Evolutionary conservation across 768 basidiomycete genomes (phyloP).

Genomic region (Pleurotus djamor): DNA sequence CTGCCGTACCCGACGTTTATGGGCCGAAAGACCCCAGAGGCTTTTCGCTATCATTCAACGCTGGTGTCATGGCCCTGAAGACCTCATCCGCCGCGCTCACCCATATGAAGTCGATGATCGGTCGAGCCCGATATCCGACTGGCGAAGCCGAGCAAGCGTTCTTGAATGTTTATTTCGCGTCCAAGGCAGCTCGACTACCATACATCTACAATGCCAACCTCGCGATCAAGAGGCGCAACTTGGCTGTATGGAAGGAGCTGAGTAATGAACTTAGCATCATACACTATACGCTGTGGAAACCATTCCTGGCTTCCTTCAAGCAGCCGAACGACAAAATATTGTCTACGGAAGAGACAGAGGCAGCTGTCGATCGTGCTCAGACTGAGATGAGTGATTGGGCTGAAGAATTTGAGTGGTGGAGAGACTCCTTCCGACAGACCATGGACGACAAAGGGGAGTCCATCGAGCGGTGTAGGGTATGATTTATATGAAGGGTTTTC

Average conservation of each 20-base stretch:
- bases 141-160: slow-evolving; percentile 38
- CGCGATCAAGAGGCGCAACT: slow-evolving; percentile 29
- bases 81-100: slow-evolving; percentile 25
- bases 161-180: slow-evolving; percentile 35
- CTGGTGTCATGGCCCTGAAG: slow-evolving; percentile 33
- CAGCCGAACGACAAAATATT: slow-evolving; percentile 14
- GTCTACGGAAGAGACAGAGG: slow-evolving; percentile 18
- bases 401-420: slow-evolving; percentile 25
- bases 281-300: slow-evolving; percentile 51
- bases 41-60: slow-evolving; percentile 35
- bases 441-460: slow-evolving; percentile 8
- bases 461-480: not conserved
- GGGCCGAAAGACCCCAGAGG: slow-evolving; percentile 16
- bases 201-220: slow-evolving; percentile 41
- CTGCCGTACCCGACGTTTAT: slow-evolving; percentile 38
- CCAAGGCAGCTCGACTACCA: slow-evolving; percentile 30
- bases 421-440: slow-evolving; percentile 22
- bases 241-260: slow-evolving; percentile 29
- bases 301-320: slow-evolving; percentile 58
- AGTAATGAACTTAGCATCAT: slow-evolving; percentile 28
- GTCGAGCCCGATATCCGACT: slow-evolving; percentile 24
- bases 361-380: slow-evolving; percentile 12
- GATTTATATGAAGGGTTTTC: not conserved
- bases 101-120: slow-evolving; percentile 24
- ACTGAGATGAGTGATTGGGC: slow-evolving; percentile 14